Evolutionary conservation across 345 rosid genomes (phyloP).

Genomic region (Luvunga scandens): DNA sequence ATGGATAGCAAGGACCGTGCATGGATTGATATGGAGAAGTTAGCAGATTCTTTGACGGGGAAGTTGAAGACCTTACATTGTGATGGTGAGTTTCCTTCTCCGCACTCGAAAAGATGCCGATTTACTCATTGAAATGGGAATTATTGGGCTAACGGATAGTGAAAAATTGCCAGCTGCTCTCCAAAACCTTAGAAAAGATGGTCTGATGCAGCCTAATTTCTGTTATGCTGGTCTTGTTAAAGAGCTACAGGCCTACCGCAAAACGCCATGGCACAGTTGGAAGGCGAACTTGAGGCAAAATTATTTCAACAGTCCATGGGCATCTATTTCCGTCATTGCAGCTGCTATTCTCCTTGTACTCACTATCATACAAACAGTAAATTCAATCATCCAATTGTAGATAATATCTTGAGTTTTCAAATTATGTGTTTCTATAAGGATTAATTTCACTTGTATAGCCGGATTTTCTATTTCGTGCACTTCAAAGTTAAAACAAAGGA

Average conservation of each 20-base stretch:
- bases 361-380: conserved; percentile 11
- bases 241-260: background rate
- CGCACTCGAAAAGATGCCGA: no score
- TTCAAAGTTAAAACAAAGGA: no score
- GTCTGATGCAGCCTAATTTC: background rate
- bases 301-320: conserved; percentile 27
- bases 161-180: background rate
- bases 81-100: no score
- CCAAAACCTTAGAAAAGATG: background rate
- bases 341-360: conserved; percentile 15
- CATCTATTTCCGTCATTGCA: conserved; percentile 16
- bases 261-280: conserved; percentile 7
- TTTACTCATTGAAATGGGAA: no score
- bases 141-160: background rate
- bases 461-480: no score
- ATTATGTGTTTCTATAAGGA: background rate
- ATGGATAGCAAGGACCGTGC: background rate
- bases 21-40: background rate
- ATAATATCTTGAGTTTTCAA: no score
- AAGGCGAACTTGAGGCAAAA: conserved; percentile 11
- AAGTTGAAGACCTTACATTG: background rate
- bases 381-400: background rate
- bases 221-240: background rate
- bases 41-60: background rate
- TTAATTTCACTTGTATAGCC: background rate